A percentile compares a stretch with the other conserved stretches of the same genome.
Evolutionary conservation across 768 basidiomycete species (phyloP).

Genomic region (Pisolithus marmoratus): DNA sequence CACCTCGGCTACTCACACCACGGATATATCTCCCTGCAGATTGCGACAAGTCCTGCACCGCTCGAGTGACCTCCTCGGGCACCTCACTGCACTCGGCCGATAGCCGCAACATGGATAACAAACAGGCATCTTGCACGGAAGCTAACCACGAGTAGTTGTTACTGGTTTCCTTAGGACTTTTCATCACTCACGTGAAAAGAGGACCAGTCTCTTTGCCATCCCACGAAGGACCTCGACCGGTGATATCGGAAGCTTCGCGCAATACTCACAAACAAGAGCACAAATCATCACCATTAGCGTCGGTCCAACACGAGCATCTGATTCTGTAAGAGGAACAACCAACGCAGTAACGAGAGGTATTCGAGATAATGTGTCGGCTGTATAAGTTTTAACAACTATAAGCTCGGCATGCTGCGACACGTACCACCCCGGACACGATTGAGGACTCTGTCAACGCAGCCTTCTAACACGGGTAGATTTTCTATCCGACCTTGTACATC

Average conservation of each 20-base stretch:
- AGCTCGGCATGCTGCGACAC: constrained; percentile 5
- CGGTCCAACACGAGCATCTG: constrained; percentile 37
- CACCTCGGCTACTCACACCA: constrained; percentile 35
- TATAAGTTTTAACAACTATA: constrained; percentile 2
- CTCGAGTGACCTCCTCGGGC: constrained; percentile 37
- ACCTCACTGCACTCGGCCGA: constrained; percentile 53
- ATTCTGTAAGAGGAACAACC: constrained; percentile 40
- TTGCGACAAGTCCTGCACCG: constrained; percentile 40
- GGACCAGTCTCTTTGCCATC: constrained; percentile 35
- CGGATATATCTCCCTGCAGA: constrained; percentile 50
- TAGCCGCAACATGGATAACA: constrained; percentile 68
- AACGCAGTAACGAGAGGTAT: constrained; percentile 40
- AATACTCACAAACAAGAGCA: constrained; percentile 63
- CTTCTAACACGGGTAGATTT: constrained; percentile 44
- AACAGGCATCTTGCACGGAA: constrained; percentile 65
- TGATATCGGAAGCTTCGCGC: constrained; percentile 43
- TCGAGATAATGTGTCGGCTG: constrained; percentile 38
- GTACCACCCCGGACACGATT: constrained; percentile 45
- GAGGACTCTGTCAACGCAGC: constrained; percentile 52
- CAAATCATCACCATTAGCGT: constrained; percentile 63
- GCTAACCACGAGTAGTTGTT: constrained; percentile 32
- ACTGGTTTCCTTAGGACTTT: constrained; percentile 7
- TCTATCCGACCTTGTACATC: constrained; percentile 19
- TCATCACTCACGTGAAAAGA: constrained; percentile 39
- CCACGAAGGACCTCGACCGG: constrained; percentile 45